Evolutionary conservation across 2,329 filamentous ascomycete species (phyloP), one percentile per base, ranked within the genome.

Genomic region (Ophiostoma fasciatum): DNA sequence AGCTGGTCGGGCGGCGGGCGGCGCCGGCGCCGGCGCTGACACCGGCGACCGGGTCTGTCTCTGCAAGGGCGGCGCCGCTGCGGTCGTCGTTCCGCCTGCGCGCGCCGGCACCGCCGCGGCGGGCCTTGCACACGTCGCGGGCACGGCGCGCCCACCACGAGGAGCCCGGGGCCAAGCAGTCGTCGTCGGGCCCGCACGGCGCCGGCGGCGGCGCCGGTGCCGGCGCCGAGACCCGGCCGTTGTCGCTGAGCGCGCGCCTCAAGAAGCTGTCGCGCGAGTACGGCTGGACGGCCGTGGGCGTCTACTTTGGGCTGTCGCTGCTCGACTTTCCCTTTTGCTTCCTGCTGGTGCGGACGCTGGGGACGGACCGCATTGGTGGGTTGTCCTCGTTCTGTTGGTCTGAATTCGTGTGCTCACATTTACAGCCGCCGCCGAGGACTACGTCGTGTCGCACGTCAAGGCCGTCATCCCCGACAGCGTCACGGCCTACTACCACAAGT

Each of bases 311-410:
- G 1, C 61, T 98, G 37, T 87, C 82, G 28, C 79, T 82, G 26
- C 61, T 94, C 35, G 90, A 98, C 59, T 93, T 96, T 46, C 90
- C 90, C 1, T 82, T 96, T 53, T 96, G 88, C 60, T 98, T 94
- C 61, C 59, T 93, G 37, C 74, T 90, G 9, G 90, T 98, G 31
- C 72, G 78, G 39, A 62, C 76, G 35, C 68, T 94, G 2, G 90
- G 90, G 13, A 82, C 82, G 0, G 90, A 98, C 19, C 72, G 71
- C 37, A 90, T 98, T 49, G 87, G 84, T 67, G 58, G 62, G 62
- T 64, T 21, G 14, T 9, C 9, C 5, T 13, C 14, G 21, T 26
- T 5, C 4, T 31, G 13, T 17, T 20, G 20, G 4, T 20, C 11
- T 13, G 7, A 33, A 19, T 21, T 13, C 13, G 13, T 14, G n/a